These are phyloP conservation scores for Bruguiera gymnorhiza DNA, from an alignment of 345 rosid species.

Conservation along the genomic window DNA sequence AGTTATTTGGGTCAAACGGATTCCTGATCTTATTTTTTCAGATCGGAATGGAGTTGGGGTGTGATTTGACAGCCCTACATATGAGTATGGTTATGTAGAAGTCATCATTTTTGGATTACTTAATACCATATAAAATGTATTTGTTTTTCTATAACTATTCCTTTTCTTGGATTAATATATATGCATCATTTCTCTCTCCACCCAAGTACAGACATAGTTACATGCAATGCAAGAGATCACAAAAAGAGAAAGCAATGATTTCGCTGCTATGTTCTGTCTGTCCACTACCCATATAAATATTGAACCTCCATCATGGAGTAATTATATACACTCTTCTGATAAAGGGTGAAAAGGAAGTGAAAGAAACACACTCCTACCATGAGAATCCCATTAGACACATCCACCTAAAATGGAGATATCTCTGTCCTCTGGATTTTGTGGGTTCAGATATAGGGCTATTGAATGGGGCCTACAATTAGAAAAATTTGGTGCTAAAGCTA, in stretches of 20 bases:
- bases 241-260: slow-evolving; percentile 36
- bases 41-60: no score
- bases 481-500: slow-evolving; percentile 45
- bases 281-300: slow-evolving; percentile 25
- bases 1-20: no score
- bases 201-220: slow-evolving; percentile 24
- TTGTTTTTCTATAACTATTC: not conserved
- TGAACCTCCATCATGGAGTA: slow-evolving; percentile 53
- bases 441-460: slow-evolving; percentile 32
- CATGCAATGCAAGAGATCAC: slow-evolving; percentile 49
- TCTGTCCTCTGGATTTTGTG: slow-evolving; percentile 64
- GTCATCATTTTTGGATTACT: no score
- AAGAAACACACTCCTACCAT: slow-evolving; percentile 22
- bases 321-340: slow-evolving; percentile 32
- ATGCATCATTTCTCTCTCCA: slow-evolving; percentile 7
- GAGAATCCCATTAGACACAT: slow-evolving; percentile 34
- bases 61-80: no score
- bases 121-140: no score
- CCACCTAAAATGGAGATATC: slow-evolving; percentile 44
- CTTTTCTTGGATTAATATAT: not conserved
- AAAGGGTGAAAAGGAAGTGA: slow-evolving; percentile 27
- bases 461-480: slow-evolving; percentile 37
- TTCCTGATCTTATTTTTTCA: no score
- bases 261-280: slow-evolving; percentile 30
- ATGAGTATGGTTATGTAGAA: no score